A percentile compares a stretch with the other conserved stretches of the same genome.
phyloP scores from a whole-genome alignment of 2,329 filamentous ascomycete genomes.

The Neonectria neomacrospora region DNA sequence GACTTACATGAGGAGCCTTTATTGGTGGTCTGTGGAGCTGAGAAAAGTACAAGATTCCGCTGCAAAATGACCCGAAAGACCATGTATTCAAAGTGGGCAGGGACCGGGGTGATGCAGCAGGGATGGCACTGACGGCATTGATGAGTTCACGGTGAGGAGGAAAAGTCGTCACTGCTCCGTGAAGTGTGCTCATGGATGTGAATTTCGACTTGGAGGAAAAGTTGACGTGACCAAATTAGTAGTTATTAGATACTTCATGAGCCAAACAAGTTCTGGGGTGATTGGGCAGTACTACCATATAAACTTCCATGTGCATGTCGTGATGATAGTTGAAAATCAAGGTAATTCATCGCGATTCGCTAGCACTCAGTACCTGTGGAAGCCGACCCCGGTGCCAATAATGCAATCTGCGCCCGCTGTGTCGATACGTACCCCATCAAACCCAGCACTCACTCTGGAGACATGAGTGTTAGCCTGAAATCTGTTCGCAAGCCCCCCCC shows the following conservation, averaged over 20 bases:
- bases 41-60: not conserved
- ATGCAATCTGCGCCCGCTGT: not conserved
- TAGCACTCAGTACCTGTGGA: not conserved
- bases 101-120: not conserved
- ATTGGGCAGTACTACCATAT: not conserved
- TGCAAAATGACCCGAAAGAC: not conserved
- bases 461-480: conserved; percentile 14
- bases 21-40: not conserved
- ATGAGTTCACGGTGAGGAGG: not conserved
- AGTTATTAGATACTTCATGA: not conserved
- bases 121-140: not conserved
- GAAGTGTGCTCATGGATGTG: not conserved
- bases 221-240: not conserved
- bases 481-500: conserved; percentile 29
- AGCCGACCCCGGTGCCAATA: not conserved
- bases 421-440: conserved; percentile 4
- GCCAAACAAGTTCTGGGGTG: no score
- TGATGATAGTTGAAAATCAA: not conserved
- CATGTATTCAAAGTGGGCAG: not conserved
- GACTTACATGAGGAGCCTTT: not conserved
- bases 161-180: not conserved
- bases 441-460: conserved; percentile 29
- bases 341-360: not conserved
- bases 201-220: not conserved
- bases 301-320: not conserved